Evolutionary conservation across 192 early-diverging fungal genomes (phyloP), one percentile per base, ranked within the genome.

Genomic region (Backusella mclennaniae): DNA sequence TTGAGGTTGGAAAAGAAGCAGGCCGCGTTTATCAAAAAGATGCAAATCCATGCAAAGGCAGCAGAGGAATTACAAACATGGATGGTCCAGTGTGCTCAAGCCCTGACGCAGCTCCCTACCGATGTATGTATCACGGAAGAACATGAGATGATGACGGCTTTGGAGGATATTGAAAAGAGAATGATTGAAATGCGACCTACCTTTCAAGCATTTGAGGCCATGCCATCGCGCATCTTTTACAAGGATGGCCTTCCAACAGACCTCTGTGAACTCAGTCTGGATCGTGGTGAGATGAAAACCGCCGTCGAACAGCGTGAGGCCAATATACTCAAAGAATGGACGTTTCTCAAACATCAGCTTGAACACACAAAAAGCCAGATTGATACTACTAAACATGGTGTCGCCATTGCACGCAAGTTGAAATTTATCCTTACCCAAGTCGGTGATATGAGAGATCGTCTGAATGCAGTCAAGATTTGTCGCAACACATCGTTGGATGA

Each of bases 261-360:
- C 0, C 21, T 72, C 2, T 46, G 29, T 21, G 76, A 73, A 2
- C 59, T 78, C 35, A 21, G 44, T 19, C 4, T 79, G 2, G 69
- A 75, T 23, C 7, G 33, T 6, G 39, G 46, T 29, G 73, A 72
- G 4, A 74, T 75, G 17, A 35, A 59, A 72, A 77, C 71, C 8
- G 74, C 77, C 1, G 49, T 82, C 17, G 39, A 75, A 31, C 35
- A 72, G 26, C 74, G 80, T 6, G 72, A 78, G 29, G 68, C 71
- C 17, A 42, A 66, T 17, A 73, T 84, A 9, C 23, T 84, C 36
- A 75, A 76, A 21, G 72, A 79, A 42, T 85, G 84, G 84, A 21
- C 82, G 41, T 41, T 41, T 0, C 73, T 85, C 14, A 74, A 73
- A 35, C 42, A 82, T 12, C 70, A 78, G 36, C 63, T 80, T 1